These are phyloP conservation scores for Prunus mongolica DNA, from an alignment of 306 rosid genomes.

Conservation along the genomic window DNA sequence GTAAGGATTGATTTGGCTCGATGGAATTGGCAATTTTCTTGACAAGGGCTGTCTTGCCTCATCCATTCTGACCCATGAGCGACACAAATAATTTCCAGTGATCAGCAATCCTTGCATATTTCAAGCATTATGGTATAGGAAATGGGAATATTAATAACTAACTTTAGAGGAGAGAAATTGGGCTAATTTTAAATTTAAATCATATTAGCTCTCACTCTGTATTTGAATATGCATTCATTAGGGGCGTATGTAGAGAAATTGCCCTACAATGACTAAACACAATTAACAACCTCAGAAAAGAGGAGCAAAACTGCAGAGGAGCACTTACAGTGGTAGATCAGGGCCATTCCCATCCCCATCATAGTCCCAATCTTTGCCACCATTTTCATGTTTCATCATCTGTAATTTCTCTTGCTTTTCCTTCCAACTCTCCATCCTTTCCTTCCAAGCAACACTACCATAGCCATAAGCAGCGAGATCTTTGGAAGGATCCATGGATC, in stretches of 20 bases:
- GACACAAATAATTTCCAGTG: not conserved
- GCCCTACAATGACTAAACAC: not conserved
- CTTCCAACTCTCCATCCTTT: constrained; percentile 59
- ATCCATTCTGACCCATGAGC: constrained; percentile 49
- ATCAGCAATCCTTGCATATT: not conserved
- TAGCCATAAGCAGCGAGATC: constrained; percentile 63
- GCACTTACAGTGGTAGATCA: constrained; percentile 46
- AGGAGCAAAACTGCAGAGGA: not conserved
- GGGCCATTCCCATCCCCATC: constrained; percentile 32
- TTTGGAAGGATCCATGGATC: constrained; percentile 66
- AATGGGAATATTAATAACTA: not conserved
- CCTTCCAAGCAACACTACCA: constrained; percentile 36
- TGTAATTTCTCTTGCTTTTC: constrained; percentile 35
- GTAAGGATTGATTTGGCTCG: constrained; percentile 58
- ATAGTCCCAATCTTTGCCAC: constrained; percentile 17
- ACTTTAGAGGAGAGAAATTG: not conserved
- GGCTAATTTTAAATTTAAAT: not conserved
- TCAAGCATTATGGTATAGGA: not conserved
- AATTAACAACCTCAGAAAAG: not conserved
- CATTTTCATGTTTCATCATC: constrained; percentile 29
- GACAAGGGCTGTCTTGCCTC: constrained; percentile 67
- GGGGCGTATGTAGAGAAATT: not conserved
- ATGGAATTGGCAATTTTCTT: constrained; percentile 48
- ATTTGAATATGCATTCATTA: not conserved
- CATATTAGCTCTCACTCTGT: not conserved